Percentiles rank a stretch among this genome's conserved stretches.
Conservation (phyloP, 2,329 filamentous ascomycete genomes). For the Pseudopyricularia cyperi region DNA sequence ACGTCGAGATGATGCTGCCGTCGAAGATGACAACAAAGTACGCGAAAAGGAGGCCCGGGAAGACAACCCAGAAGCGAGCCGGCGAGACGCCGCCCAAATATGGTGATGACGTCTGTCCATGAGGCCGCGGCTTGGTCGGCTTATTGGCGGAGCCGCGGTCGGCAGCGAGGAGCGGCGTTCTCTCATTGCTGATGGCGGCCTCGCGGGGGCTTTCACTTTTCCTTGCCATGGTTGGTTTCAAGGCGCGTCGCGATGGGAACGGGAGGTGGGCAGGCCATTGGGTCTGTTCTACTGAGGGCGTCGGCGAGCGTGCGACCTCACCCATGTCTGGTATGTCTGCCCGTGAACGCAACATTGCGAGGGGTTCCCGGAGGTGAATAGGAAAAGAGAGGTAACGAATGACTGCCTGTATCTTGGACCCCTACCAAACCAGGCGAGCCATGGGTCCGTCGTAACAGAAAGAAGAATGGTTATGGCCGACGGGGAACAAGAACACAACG, state of each 20-base stretch:
- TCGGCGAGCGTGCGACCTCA: not conserved
- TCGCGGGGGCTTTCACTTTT: not conserved
- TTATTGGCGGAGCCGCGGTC: not conserved
- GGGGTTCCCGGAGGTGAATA: too few species aligned
- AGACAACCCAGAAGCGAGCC: slow-evolving; percentile 49
- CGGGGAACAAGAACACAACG: too few species aligned
- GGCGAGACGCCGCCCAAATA: slow-evolving; percentile 33
- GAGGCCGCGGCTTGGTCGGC: not conserved
- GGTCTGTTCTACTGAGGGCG: not conserved
- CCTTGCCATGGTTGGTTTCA: not conserved
- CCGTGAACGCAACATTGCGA: not conserved
- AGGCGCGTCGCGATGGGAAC: not conserved
- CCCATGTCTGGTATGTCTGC: not conserved
- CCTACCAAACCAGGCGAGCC: too few species aligned
- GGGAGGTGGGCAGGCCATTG: not conserved
- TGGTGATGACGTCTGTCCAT: slow-evolving; percentile 1
- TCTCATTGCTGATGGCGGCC: not conserved
- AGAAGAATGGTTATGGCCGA: too few species aligned
- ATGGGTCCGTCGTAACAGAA: too few species aligned
- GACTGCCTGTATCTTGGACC: too few species aligned
- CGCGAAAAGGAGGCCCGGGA: slow-evolving; percentile 41
- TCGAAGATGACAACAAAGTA: slow-evolving; percentile 57
- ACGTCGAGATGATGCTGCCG: slow-evolving; percentile 69
- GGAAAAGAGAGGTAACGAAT: too few species aligned
- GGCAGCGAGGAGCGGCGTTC: not conserved